A percentile compares a stretch with the other conserved stretches of the same genome.
Conservation (phyloP, 179 eudicot species). For the Dionaea muscipula region DNA sequence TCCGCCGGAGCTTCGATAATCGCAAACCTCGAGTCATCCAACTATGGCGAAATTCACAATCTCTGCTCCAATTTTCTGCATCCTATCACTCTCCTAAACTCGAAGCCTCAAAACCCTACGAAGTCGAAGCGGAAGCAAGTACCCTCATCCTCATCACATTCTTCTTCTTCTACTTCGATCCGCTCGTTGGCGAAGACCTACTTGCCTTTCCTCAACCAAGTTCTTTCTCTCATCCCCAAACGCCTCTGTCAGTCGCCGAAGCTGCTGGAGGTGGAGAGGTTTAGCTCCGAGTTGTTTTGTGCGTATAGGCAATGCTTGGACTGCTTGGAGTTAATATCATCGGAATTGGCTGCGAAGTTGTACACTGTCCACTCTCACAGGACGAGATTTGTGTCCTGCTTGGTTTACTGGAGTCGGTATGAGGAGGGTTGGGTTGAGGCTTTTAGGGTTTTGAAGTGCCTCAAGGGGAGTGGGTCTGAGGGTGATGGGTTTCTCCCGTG, state of each 20-base stretch:
- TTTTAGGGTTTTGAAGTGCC: conserved; percentile 33
- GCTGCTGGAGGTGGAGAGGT: conserved; percentile 17
- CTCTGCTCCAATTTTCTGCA: conserved; percentile 27
- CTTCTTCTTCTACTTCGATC: conserved; percentile 17
- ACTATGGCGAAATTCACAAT: conserved; percentile 21
- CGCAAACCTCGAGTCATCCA: conserved; percentile 34
- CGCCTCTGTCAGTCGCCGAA: conserved; percentile 37
- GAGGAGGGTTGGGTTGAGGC: conserved; percentile 45
- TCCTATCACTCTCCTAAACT: conserved; percentile 20
- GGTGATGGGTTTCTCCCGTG: conserved; percentile 30
- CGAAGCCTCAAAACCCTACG: conserved; percentile 19
- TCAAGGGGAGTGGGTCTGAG: conserved; percentile 24
- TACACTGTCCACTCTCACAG: conserved; percentile 44
- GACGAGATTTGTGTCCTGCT: conserved; percentile 40
- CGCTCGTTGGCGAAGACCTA: conserved; percentile 45
- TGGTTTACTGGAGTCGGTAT: conserved; percentile 42
- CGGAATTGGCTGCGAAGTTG: conserved; percentile 40
- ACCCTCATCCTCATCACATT: no score
- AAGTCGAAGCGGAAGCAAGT: conserved; percentile 17
- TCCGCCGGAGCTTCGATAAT: conserved; percentile 27
- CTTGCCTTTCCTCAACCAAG: conserved; percentile 28
- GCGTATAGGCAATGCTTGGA: conserved; percentile 36
- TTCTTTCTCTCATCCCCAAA: conserved; percentile 44
- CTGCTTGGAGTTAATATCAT: conserved; percentile 29
- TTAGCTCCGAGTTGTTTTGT: conserved; percentile 20